Evolutionary conservation across 73 alveolate species (phyloP), one percentile per base, ranked within the genome.

Genomic region (Paramecium biaurelia): DNA sequence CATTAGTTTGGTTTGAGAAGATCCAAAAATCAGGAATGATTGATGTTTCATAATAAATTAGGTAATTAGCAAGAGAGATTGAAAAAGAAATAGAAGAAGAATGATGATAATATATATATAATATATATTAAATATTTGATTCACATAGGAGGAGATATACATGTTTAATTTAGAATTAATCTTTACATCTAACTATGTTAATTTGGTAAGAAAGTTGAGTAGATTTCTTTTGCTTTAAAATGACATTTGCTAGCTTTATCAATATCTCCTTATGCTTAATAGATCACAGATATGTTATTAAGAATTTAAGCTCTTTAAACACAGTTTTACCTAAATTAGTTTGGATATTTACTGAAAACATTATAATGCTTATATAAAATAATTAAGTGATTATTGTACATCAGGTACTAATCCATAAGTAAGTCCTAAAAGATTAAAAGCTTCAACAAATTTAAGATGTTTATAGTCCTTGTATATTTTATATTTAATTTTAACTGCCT

Each of bases 231-330:
- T 14, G 86, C 86, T 21, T 12, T 72, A 9, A 11, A 20, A 38
- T 35, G 58, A 35, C 86, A 72, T 72, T 72, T 72, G 9, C 35
- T 35, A 3, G 86, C 86, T 35, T 72, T 72, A 3, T 72, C 86
- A 14, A 11, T 18, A 34, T 34, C 32, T 35, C 86, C 86, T 72
- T 35, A 35, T 34, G 86, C 53, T 72, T 32, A 37, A 72, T 72
- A 38, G 14, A 72, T 72, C 5, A 72, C 86, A 15, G 59, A 57
- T 34, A 72, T 35, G 18, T 72, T 72, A 72, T 72, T 72, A 9
- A 72, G 30, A 34, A 72, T 72, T 35, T 72, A 37, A 1, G 59
- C 86, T 72, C 86, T 35, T 35, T 72, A 72, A 2, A 72, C 20
- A 37, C 86, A 35, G 20, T 38, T 35, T 32, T 72, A 35, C 6